Base-by-base conservation (phyloP, 148 eudicot species). In the Suaeda aralocaspica region DNA sequence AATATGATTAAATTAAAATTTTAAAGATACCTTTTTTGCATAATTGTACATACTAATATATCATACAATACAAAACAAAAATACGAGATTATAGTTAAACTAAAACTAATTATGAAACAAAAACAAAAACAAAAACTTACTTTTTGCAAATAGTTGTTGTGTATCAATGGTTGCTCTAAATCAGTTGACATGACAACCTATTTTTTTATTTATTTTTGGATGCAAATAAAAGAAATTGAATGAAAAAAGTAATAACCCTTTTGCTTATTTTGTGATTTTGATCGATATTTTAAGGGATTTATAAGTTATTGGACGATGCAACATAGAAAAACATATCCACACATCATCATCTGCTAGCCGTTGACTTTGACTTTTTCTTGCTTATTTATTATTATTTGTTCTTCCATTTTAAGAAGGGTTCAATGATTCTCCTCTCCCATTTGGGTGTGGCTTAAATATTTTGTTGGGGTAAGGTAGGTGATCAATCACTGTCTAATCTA, bases 161-260 rank as follows among this genome's bases (percentile, higher is more conserved):
- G 51, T 44, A 77, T 57, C 1, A 77, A 64, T 18, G 80, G 77
- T 21, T 72, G 65, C 42, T 67, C 49, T 30, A 72, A 13, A 64
- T 64, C 55, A 60, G 76, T 77, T 61, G 80, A 68, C 80, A 68
- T 72, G 52, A 50, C n/a, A n/a, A n/a, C 58, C 58, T 13, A 19
- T 18, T 8, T 11, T n/a, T 39, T 56, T 10, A 28, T 49, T 21
- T 22, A 3, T 55, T 65, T 55, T 70, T 13, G 26, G 30, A 13
- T 70, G 19, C 59, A 18, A 56, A 22, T 0, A 19, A 1, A n/a
- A 56, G 34, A 13, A 4, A 0, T 44, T 46, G 34, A 28, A 34
- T 3, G 24, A 30, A 44, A n/a, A n/a, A n/a, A n/a, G n/a, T n/a
- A n/a, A n/a, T n/a, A n/a, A 69, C 14, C 50, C 72, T 29, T 45